Evolutionary conservation across 2,329 filamentous ascomycete genomes (phyloP), one percentile per base, ranked within the genome.

Genomic region (Xylogone sp.): DNA sequence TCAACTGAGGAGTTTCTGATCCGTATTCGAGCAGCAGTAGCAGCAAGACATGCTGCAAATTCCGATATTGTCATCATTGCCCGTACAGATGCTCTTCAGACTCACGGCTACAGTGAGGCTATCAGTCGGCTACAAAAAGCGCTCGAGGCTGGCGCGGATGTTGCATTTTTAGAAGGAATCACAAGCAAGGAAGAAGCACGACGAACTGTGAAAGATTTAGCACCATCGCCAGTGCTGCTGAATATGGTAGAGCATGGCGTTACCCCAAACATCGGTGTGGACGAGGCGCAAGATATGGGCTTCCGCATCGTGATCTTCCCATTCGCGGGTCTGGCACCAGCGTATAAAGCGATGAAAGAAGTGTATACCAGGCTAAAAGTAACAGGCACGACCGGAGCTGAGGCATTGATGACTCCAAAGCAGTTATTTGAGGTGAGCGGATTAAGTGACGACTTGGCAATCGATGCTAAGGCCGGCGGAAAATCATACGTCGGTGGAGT

Each of bases 251-350:
- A 77, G 53, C 74, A 76, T 21, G 81, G 81, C 2, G 73, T 75
- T 21, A 80, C 77, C 21, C 82, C 82, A 0, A 69, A 76, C 21
- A 75, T 79, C 48, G 75, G 72, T 1, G 74, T 74, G 2, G 65
- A 74, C 0, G 76, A 84, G 57, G 81, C 80, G 7, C 71, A 71
- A 53, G 69, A 75, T 42, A 70, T 83, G 59, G 82, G 82, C 0
- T 85, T 79, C 65, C 72, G 74, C 53, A 71, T 85, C 51, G 77
- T 82, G 45, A 84, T 85, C 51, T 81, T 78, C 59, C 79, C 79
- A 3, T 75, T 74, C 46, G 66, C 73, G 7, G 69, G 74, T 0
- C 64, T 82, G 42, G 76, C 70, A 12, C 74, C 77, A 4, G 76
- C 73, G 0, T 75, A 74, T 49, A 54, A 65, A 8, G 73, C 71